Percentiles rank a stretch among this genome's conserved stretches.
Evolutionary conservation across 2,329 filamentous ascomycete genomes (phyloP).

Genomic region (Hawksworthiomyces lignivorus): DNA sequence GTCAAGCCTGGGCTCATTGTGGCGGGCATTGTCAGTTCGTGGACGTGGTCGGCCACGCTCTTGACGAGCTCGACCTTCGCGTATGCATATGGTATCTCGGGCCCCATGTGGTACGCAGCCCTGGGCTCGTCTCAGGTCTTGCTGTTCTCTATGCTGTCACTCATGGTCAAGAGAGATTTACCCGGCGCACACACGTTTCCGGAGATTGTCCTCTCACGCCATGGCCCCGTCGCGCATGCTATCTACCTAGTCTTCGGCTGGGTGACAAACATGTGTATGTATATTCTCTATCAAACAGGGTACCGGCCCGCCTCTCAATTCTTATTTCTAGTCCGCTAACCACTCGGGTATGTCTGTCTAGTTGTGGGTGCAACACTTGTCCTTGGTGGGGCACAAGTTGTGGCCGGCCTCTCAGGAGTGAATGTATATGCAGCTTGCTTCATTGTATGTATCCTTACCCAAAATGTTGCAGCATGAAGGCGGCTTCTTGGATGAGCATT

Average conservation of each 20-base stretch:
- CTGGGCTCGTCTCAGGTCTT: constrained; percentile 32
- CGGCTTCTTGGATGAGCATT: no score
- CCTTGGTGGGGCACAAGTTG: constrained; percentile 29
- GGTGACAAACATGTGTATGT: constrained; percentile 28
- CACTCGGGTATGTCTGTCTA: not conserved
- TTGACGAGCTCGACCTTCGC: constrained; percentile 31
- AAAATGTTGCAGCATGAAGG: no score
- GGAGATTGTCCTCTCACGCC: constrained; percentile 30
- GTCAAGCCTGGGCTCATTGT: constrained; percentile 38
- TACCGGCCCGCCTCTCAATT: no score
- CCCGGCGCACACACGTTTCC: constrained; percentile 34
- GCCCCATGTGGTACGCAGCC: constrained; percentile 35
- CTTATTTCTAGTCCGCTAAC: no score
- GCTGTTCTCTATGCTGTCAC: constrained; percentile 31
- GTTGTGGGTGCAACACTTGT: constrained; percentile 32
- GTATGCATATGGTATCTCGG: constrained; percentile 32
- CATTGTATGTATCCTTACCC: constrained; percentile 16
- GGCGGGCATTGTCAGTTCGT: constrained; percentile 38
- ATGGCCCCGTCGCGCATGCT: constrained; percentile 29
- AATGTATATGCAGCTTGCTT: constrained; percentile 34
- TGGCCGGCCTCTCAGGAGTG: constrained; percentile 31
- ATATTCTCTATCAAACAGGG: not conserved
- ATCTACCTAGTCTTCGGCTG: constrained; percentile 32
- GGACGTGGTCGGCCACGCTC: constrained; percentile 41
- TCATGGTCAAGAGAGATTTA: constrained; percentile 32